Conservation (phyloP, 805 yeast species). For the Metschnikowia reukaufii region DNA sequence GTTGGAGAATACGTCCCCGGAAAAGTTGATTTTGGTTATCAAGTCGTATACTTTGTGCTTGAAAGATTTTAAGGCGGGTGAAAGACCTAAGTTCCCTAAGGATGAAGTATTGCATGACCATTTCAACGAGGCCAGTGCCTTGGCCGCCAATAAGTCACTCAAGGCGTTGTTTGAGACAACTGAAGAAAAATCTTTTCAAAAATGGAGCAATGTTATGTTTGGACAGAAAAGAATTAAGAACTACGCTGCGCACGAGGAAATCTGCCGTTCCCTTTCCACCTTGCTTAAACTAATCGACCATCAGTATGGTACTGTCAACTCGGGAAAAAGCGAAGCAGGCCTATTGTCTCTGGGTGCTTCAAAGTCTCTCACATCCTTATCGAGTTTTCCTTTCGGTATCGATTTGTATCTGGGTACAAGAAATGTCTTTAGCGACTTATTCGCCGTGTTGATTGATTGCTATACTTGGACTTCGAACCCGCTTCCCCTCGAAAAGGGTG, state of each 20-base stretch:
- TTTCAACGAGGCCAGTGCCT: constrained; percentile 3
- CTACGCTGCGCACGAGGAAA: constrained; percentile 65
- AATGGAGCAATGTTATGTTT: constrained; percentile 36
- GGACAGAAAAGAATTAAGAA: constrained; percentile 47
- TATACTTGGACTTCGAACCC: constrained; percentile 62
- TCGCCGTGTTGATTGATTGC: constrained; percentile 67
- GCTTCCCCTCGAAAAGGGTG: constrained; percentile 36
- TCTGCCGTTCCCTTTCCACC: constrained; percentile 55
- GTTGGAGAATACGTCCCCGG: constrained; percentile 66
- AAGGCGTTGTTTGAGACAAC: constrained; percentile 12
- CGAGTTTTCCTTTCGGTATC: constrained; percentile 39
- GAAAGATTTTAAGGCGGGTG: constrained; percentile 53
- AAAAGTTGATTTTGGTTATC: constrained; percentile 66
- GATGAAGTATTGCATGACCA: constrained; percentile 41
- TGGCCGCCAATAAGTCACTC: constrained; percentile 7
- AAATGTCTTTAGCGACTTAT: constrained; percentile 54
- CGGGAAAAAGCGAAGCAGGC: constrained; percentile 20
- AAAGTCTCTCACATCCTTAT: constrained; percentile 40
- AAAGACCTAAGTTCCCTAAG: constrained; percentile 74
- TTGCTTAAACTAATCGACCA: constrained; percentile 61
- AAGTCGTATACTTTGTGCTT: constrained; percentile 72
- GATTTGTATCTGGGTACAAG: constrained; percentile 36
- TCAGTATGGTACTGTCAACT: constrained; percentile 45
- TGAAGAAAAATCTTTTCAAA: constrained; percentile 10
- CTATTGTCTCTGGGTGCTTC: constrained; percentile 19